phyloP scores from a whole-genome alignment of 2,329 filamentous ascomycete species.

The Botrytis squamosa region DNA sequence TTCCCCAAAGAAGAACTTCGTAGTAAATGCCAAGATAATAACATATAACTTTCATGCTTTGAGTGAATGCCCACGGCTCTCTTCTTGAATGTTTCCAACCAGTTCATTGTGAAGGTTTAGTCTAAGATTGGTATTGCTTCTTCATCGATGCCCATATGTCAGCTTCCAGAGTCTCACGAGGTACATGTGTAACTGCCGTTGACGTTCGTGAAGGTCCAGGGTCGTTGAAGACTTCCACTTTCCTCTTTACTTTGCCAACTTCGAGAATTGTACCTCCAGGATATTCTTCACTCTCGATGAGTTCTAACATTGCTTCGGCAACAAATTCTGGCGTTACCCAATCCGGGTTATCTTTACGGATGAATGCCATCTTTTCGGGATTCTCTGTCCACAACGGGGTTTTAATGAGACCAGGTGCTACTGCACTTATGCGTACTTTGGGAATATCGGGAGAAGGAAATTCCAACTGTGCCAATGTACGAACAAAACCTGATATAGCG shows the following conservation, averaged over 20 bases:
- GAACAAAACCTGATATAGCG: constrained; percentile 47
- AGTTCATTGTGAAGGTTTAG: background rate
- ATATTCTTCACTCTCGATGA: constrained; percentile 40
- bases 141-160: constrained; percentile 18
- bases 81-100: background rate
- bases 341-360: constrained; percentile 35
- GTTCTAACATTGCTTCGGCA: constrained; percentile 46
- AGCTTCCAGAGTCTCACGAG: background rate
- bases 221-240: constrained; percentile 42
- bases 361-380: constrained; percentile 44
- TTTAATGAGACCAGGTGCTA: constrained; percentile 44
- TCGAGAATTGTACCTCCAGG: constrained; percentile 46
- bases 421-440: constrained; percentile 44
- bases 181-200: background rate
- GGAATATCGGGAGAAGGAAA: constrained; percentile 32
- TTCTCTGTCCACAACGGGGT: constrained; percentile 49
- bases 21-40: background rate
- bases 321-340: constrained; percentile 47
- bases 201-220: constrained; percentile 39
- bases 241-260: constrained; percentile 40
- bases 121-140: background rate
- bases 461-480: constrained; percentile 44
- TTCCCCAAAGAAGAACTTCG: too few species aligned
- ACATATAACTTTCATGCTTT: background rate
- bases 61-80: background rate